phyloP scores from a whole-genome alignment of 2,329 filamentous ascomycete species.

The Cyanodermella asteris region DNA sequence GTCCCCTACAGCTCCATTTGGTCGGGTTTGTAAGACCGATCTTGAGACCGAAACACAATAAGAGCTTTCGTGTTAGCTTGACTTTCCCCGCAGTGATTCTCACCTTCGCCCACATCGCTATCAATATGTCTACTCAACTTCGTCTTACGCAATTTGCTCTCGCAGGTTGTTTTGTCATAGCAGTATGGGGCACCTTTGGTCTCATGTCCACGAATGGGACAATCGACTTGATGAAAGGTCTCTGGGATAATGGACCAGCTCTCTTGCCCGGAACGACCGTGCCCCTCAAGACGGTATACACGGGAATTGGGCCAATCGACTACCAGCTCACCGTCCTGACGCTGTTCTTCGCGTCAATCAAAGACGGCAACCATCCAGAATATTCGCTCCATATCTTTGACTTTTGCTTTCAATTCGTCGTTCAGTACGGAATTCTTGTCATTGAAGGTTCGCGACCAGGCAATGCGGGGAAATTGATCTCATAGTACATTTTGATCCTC shows the following conservation, averaged over 20 bases:
- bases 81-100: no score
- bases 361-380: conserved; percentile 5
- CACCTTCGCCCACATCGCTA: no score
- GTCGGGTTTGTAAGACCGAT: no score
- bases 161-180: no score
- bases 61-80: no score
- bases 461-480: conserved; percentile 14
- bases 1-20: no score
- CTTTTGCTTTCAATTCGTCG: conserved; percentile 20
- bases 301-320: conserved; percentile 10
- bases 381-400: conserved; percentile 7
- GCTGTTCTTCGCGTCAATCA: conserved; percentile 6
- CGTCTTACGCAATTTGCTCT: no score
- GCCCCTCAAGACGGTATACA: conserved; percentile 11
- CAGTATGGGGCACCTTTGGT: conserved; percentile 9
- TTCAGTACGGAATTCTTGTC: conserved; percentile 20
- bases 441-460: conserved; percentile 24
- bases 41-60: no score
- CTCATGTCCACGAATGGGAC: conserved; percentile 11
- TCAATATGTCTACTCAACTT: no score
- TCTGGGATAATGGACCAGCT: conserved; percentile 9
- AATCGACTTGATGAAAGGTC: conserved; percentile 8
- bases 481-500: neutral
- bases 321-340: conserved; percentile 11
- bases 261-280: conserved; percentile 10